phyloP scores from a whole-genome alignment of 2,329 filamentous ascomycete species.

The Xylaria polymorpha region DNA sequence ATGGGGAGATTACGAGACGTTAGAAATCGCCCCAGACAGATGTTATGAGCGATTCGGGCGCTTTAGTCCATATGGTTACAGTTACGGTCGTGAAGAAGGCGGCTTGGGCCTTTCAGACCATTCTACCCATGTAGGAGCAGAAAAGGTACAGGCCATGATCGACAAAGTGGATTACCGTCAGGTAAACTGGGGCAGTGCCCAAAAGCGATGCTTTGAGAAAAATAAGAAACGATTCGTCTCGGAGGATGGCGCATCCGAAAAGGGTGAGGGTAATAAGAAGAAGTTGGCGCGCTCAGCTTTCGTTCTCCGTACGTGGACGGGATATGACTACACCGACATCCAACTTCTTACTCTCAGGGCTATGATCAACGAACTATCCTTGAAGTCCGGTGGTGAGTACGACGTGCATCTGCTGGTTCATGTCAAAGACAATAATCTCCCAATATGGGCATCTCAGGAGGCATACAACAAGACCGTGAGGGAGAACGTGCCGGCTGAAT shows the following conservation, averaged over 20 bases:
- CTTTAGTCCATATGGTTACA: conserved; percentile 74
- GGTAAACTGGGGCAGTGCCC: conserved; percentile 51
- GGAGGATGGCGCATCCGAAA: conserved; percentile 16
- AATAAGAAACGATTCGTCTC: conserved; percentile 64
- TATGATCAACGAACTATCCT: conserved; percentile 71
- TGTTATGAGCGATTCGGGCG: conserved; percentile 78
- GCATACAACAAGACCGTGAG: conserved; percentile 64
- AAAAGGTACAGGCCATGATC: conserved; percentile 55
- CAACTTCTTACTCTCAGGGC: conserved; percentile 74
- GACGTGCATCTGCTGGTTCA: conserved; percentile 64
- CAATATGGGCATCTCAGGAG: conserved; percentile 48
- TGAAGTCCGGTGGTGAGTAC: conserved; percentile 74
- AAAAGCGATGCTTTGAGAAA: conserved; percentile 54
- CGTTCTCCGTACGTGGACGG: conserved; percentile 73
- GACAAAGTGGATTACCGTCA: conserved; percentile 53
- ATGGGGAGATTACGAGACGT: conserved; percentile 71
- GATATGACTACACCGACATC: conserved; percentile 72
- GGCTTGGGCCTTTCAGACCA: conserved; percentile 70
- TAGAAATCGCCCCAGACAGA: conserved; percentile 71
- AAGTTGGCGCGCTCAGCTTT: conserved; percentile 64
- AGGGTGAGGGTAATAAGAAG: conserved; percentile 38
- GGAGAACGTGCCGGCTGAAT: conserved; percentile 70
- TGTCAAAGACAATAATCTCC: conserved; percentile 59
- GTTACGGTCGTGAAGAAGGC: conserved; percentile 72
- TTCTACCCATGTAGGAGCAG: conserved; percentile 69